A percentile compares a stretch with the other conserved stretches of the same genome.
Evolutionary conservation across 2,329 filamentous ascomycete species (phyloP).

Genomic region (Penicillium sp.): DNA sequence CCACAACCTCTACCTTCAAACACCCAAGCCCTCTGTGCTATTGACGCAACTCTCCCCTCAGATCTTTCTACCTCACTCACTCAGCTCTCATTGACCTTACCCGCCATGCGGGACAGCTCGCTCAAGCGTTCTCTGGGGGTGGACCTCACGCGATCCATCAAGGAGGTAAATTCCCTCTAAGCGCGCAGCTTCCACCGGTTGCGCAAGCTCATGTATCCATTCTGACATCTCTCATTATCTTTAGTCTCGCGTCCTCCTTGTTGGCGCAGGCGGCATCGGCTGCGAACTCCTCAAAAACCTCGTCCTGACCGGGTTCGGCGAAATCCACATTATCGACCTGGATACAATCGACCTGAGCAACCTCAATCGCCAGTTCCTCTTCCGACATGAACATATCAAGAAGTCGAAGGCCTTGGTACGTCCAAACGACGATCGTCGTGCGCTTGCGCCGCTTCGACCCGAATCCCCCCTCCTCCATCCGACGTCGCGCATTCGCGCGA

Average conservation of each 20-base stretch:
- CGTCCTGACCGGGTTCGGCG: conserved; percentile 85
- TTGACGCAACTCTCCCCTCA: neutral
- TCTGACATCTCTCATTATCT: conserved; percentile 13
- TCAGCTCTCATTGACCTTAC: conserved; percentile 2
- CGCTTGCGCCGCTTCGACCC: conserved; percentile 13
- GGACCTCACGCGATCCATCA: conserved; percentile 39
- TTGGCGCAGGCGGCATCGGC: conserved; percentile 94
- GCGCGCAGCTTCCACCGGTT: neutral
- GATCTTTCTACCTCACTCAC: neutral
- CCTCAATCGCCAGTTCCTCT: conserved; percentile 95
- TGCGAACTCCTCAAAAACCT: conserved; percentile 98
- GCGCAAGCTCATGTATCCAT: neutral
- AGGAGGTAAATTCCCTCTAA: conserved; percentile 37
- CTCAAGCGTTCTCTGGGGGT: conserved; percentile 47
- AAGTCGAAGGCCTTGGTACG: conserved; percentile 89
- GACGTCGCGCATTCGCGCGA: neutral
- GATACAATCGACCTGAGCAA: conserved; percentile 99
- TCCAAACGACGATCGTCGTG: conserved; percentile 14
- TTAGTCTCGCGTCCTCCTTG: conserved; percentile 85
- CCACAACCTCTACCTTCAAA: neutral
- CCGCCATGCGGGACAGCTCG: conserved; percentile 43
- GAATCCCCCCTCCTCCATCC: neutral
- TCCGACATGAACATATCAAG: conserved; percentile 95
- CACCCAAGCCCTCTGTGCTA: too few species aligned
- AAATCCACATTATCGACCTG: conserved; percentile 92